Percentiles rank a stretch among this genome's conserved stretches.
Evolutionary conservation across 768 basidiomycete species (phyloP).

Genomic region (Fomitopsis serialis): DNA sequence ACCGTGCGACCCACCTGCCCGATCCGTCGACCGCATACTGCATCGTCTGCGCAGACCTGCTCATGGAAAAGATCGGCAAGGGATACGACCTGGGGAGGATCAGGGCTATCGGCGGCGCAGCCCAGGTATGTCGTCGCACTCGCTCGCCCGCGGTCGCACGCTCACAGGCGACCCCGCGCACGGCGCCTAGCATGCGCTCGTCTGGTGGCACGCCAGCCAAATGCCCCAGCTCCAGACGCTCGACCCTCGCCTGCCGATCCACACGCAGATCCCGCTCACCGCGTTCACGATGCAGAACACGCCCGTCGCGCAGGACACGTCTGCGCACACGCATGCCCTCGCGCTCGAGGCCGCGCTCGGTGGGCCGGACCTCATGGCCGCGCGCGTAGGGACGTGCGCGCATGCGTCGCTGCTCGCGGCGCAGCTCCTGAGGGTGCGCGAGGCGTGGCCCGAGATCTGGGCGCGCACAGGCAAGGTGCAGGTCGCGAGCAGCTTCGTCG

Average conservation of each 20-base stretch:
- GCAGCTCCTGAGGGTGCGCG: slow-evolving; percentile 73
- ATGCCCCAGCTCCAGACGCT: slow-evolving; percentile 68
- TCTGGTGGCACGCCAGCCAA: slow-evolving; percentile 84
- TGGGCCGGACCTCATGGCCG: slow-evolving; percentile 72
- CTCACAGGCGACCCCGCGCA: background rate
- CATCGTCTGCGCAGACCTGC: slow-evolving; percentile 42
- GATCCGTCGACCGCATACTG: background rate
- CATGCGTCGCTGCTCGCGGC: slow-evolving; percentile 68
- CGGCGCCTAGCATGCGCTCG: slow-evolving; percentile 52
- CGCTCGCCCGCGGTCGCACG: background rate
- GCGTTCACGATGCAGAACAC: slow-evolving; percentile 70
- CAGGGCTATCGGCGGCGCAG: slow-evolving; percentile 71
- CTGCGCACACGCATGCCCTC: slow-evolving; percentile 73
- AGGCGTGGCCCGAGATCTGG: slow-evolving; percentile 80
- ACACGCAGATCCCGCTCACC: slow-evolving; percentile 61
- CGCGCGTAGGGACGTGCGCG: slow-evolving; percentile 69
- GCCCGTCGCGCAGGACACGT: slow-evolving; percentile 74
- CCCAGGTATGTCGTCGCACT: slow-evolving; percentile 56
- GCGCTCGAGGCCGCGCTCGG: slow-evolving; percentile 73
- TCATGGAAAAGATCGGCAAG: slow-evolving; percentile 69
- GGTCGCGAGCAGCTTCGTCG: slow-evolving; percentile 71
- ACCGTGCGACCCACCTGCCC: slow-evolving; percentile 7
- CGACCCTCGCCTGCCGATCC: slow-evolving; percentile 64
- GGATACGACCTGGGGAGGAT: slow-evolving; percentile 68
- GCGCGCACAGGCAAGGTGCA: slow-evolving; percentile 70